Base-by-base conservation (phyloP, 352 stramenopile genomes). In the Pythium scleroteichum region DNA sequence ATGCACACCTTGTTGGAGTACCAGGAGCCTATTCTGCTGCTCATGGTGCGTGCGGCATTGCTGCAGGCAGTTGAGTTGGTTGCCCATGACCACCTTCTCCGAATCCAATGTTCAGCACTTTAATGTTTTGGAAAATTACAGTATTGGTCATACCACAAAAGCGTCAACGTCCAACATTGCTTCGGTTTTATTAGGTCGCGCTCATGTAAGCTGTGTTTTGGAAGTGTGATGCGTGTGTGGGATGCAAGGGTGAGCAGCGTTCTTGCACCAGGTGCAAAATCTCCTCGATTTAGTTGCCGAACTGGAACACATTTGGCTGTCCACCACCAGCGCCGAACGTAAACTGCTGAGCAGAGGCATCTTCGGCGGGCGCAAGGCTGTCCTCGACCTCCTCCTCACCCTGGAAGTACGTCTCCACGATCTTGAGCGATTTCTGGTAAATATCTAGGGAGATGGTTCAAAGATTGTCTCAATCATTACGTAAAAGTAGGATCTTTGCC, bases 371-470 rank as follows among this genome's bases (percentile, higher is more conserved):
- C 17, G 71, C 83, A 70, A 93, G 72, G 66, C 73, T 88, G 64
- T 90, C 79, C 53, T 98, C 97, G 53, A 96, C 96, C 62, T 99
- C 97, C 51, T 99, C 96, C 68, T 99, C 97, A 45, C 96, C 95
- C 57, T 98, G 94, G 85, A 99, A 99, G 84, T 98, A 99, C 40
- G 84, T 82, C 75, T 99, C 97, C 44, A 99, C 77, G 56, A 99
- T 98, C 74, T 98, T 98, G 64, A 99, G 88, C 47, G 92, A 97
- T 73, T 98, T 98, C 62, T 87, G 56, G 71, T 95, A 95, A 72
- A 95, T 93, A 73, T 95, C 85, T 32, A 24, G 49, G 24, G 29
- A 39, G 26, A 53, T 17, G 49, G 60, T 40, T n/a, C 81, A 55
- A 55, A 76, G 81, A 1, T 78, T 23, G 0, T 52, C 49, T n/a